These are phyloP conservation scores for Lepidopterella palustris DNA, from an alignment of 495 filamentous ascomycete species.

Conservation along the genomic window DNA sequence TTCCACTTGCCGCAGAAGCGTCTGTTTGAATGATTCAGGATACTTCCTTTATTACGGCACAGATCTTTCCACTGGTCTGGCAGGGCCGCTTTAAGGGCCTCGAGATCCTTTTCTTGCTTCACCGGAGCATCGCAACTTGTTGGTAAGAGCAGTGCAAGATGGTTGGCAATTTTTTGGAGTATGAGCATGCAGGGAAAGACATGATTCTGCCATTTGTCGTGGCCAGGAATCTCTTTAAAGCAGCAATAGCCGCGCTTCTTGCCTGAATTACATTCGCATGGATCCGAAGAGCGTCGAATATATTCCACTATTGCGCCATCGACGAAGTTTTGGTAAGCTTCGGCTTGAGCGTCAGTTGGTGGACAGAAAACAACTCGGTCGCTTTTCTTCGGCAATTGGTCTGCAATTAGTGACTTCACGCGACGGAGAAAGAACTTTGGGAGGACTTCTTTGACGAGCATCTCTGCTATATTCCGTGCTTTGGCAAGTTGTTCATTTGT, in stretches of 20 bases:
- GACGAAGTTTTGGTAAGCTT: conserved; percentile 79
- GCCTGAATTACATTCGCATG: conserved; percentile 62
- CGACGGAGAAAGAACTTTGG: conserved; percentile 88
- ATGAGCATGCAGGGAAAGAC: conserved; percentile 82
- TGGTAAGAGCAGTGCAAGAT: conserved; percentile 84
- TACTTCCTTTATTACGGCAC: conserved; percentile 66
- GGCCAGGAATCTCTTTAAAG: conserved; percentile 49
- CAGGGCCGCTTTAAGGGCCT: conserved; percentile 65
- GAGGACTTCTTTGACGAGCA: conserved; percentile 79
- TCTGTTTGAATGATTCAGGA: conserved; percentile 77
- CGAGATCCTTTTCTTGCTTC: conserved; percentile 75
- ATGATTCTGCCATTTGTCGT: conserved; percentile 63
- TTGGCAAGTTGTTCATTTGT: conserved; percentile 73
- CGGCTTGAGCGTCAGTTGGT: conserved; percentile 71
- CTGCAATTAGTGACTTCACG: conserved; percentile 86
- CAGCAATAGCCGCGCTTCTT: conserved; percentile 83
- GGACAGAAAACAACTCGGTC: conserved; percentile 95
- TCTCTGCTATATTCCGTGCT: conserved; percentile 75
- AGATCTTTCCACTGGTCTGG: conserved; percentile 73
- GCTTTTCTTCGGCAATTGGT: conserved; percentile 93
- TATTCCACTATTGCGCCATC: conserved; percentile 62
- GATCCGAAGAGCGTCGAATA: conserved; percentile 59
- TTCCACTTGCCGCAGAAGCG: conserved; percentile 98
- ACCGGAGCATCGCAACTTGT: conserved; percentile 58
- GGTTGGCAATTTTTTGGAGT: conserved; percentile 84